These are phyloP conservation scores for Polytolypa hystricis DNA, from an alignment of 2,329 filamentous ascomycete genomes.

Conservation along the genomic window DNA sequence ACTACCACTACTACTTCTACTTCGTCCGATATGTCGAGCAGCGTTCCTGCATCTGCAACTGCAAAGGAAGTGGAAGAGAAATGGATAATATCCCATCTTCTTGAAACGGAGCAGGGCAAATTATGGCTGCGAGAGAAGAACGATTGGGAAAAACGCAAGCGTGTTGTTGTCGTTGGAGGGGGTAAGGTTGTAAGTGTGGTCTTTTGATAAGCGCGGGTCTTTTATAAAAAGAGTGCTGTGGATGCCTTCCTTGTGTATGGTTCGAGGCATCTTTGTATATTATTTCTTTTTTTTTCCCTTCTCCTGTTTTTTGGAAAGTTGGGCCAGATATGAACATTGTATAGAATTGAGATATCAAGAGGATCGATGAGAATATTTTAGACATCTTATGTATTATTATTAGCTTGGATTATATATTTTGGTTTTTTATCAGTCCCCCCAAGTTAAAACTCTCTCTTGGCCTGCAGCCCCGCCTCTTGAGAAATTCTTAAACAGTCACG, in stretches of 20 bases:
- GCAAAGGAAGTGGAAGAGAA: slow-evolving; percentile 34
- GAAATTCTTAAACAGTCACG: too few species aligned
- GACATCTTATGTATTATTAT: too few species aligned
- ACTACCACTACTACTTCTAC: slow-evolving; percentile 21
- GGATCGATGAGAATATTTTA: too few species aligned
- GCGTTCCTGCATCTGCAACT: neutral
- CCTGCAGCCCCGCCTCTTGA: too few species aligned
- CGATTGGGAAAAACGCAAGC: slow-evolving; percentile 45
- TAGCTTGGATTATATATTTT: too few species aligned
- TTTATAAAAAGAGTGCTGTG: too few species aligned
- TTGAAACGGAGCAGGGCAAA: slow-evolving; percentile 50
- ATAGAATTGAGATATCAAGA: too few species aligned
- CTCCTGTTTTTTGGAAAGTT: too few species aligned
- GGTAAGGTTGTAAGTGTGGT: slow-evolving; percentile 70
- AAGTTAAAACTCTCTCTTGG: too few species aligned
- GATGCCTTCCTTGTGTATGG: neutral
- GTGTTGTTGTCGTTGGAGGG: slow-evolving; percentile 54
- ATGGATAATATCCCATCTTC: slow-evolving; percentile 53
- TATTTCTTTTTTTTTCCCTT: too few species aligned
- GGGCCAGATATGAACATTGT: too few species aligned
- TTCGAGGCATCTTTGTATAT: neutral
- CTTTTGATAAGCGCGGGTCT: slow-evolving; percentile 27
- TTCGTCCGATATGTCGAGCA: slow-evolving; percentile 21
- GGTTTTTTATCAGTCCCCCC: too few species aligned
- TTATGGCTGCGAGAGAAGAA: slow-evolving; percentile 43